Base-by-base conservation (phyloP, 257 asterid genomes). In the Phtheirospermum japonicum region DNA sequence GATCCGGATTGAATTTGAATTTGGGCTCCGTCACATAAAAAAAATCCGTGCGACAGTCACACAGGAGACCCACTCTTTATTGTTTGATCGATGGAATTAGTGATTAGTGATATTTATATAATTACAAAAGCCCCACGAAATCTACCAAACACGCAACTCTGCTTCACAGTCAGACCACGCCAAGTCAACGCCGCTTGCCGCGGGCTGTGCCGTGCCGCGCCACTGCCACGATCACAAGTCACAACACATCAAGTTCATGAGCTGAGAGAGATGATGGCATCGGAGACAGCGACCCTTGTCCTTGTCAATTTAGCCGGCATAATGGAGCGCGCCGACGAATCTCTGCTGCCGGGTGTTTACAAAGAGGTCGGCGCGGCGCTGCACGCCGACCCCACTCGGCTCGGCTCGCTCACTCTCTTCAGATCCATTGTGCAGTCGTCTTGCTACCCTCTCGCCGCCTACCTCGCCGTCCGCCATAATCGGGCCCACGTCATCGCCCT, bases 271-370 rank as follows among this genome's bases (percentile, higher is more conserved):
- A 75, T 85, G 76, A 66, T 18, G 28, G 18, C 65, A 64, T 63
- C 95, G 30, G 89, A 78, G 64, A 70, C 81, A 4, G 14, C 79
- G 66, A 91, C 94, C 4, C 73, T 88, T 10, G 62, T 91, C 13
- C 80, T 91, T 5, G 84, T 91, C 0, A 85, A 91, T 62, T 66
- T 91, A 1, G 95, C 96, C 62, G 92, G 95, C 4, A 91, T 91
- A 12, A 88, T 91, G 96, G 96, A 91, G 61, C 71, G 86, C 37
- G 98, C 98, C 36, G 98, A 88, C 54, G 98, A 91, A 43, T 75
- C 96, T 2, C 39, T 91, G 63, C 71, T 91, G 23, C 95, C 98
- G 11, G 98, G 94, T 0, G 98, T 91, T 0, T 91, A 83, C 76
- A 88, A 84, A 19, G 98, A 88, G 72, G 96, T 90, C 9, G 95